Percentiles rank a stretch among this genome's conserved stretches.
These are phyloP conservation scores for Phlebiopsis flavidoalba DNA, from an alignment of 768 basidiomycete species.

Conservation along the genomic window DNA sequence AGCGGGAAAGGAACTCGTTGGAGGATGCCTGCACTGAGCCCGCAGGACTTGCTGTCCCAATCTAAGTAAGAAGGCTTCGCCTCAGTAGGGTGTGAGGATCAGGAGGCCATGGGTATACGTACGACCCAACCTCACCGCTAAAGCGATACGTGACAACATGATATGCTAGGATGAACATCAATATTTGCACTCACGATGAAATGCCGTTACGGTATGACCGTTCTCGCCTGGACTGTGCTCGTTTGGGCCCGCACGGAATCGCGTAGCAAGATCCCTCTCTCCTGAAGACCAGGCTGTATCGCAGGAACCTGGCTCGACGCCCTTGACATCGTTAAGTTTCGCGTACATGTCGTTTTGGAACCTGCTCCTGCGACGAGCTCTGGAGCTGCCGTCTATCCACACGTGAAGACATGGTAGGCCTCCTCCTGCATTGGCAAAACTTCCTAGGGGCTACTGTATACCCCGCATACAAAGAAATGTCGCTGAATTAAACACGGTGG, in stretches of 20 bases:
- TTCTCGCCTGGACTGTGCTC: slow-evolving; percentile 14
- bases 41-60: slow-evolving; percentile 5
- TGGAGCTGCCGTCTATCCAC: slow-evolving; percentile 10
- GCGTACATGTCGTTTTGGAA: slow-evolving; percentile 24
- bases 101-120: not conserved
- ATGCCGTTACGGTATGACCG: slow-evolving; percentile 13
- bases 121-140: slow-evolving; percentile 12
- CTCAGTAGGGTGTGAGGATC: not conserved
- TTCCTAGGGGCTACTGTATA: slow-evolving; percentile 1
- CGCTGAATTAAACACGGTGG: not conserved
- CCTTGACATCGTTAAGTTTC: slow-evolving; percentile 17
- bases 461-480: slow-evolving; percentile 1
- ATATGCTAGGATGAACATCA: not conserved
- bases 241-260: slow-evolving; percentile 4
- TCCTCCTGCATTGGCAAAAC: slow-evolving; percentile 2
- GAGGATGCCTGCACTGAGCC: not conserved
- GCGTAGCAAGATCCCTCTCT: not conserved
- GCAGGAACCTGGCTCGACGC: slow-evolving; percentile 18
- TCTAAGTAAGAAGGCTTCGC: not conserved
- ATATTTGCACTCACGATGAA: slow-evolving; percentile 15
- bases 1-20: slow-evolving; percentile 2
- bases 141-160: not conserved
- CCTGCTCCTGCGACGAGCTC: slow-evolving; percentile 21
- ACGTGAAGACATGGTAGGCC: slow-evolving; percentile 4
- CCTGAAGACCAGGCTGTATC: slow-evolving; percentile 23